Evolutionary conservation across 2,329 filamentous ascomycete genomes (phyloP), one percentile per base, ranked within the genome.

Genomic region (Phaeosphaeria sp.): DNA sequence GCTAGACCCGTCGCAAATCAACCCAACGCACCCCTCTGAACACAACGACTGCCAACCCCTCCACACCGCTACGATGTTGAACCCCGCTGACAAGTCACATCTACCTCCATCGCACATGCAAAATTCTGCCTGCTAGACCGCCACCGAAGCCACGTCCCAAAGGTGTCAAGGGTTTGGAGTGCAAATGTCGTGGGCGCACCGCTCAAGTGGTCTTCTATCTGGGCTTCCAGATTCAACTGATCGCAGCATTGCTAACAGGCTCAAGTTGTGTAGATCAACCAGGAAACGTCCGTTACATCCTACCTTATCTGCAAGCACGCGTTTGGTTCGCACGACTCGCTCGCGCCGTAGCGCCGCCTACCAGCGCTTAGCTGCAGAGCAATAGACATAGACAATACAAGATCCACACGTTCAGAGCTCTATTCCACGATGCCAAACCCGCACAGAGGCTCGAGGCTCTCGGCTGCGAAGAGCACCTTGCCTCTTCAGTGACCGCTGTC

Each of bases 331-430:
- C 53, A 50, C 50, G 46, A 46, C 55, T 60, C 62, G 54, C 58
- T 56, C 53, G 56, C 60, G 53, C 36, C 36, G 36, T n/a, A 39
- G 36, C 36, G 36, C 36, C 36, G 15, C 15, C 36, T 6, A 4
- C n/a, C 36, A 39, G 36, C 68, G 71, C 68, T 68, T 69, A 66
- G 63, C 51, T 60, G 64, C 69, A 63, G 61, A 59, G 60, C 57
- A 53, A 54, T 70, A 73, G 65, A 66, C 59, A 51, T 68, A 69
- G 65, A 65, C 27, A 71, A 69, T 65, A 60, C 64, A 71, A 68
- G 66, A 69, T 52, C 65, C 60, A 69, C 56, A 64, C 62, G 57
- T 57, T 61, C 43, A 43, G 45, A 20, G 15, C 48, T 53, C 18
- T 13, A 44, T 45, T 49, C 20, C 42, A 30, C 24, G 44, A 18